A percentile compares a stretch with the other conserved stretches of the same genome.
Conservation (phyloP, 2,329 filamentous ascomycete genomes). For the Nigrospora osmanthi region DNA sequence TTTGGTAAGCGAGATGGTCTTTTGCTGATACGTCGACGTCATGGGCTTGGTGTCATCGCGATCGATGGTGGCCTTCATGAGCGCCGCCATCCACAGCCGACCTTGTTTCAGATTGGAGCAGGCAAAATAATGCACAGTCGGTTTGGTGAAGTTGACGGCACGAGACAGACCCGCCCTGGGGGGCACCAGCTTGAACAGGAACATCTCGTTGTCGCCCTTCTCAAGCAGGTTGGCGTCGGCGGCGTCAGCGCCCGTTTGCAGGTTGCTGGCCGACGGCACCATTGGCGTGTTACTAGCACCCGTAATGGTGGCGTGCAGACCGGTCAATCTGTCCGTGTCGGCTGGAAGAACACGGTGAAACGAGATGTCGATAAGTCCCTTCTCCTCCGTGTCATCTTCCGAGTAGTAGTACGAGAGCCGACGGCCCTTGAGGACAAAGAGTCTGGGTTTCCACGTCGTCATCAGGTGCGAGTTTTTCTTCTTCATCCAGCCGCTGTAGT, state of each 20-base stretch:
- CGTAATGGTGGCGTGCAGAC: constrained; percentile 85
- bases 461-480: constrained; percentile 95
- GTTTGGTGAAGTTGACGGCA: constrained; percentile 95
- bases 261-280: constrained; percentile 36
- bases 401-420: constrained; percentile 94
- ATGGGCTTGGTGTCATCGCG: constrained; percentile 74
- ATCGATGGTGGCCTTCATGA: constrained; percentile 99
- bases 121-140: constrained; percentile 95
- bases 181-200: constrained; percentile 97
- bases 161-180: constrained; percentile 80
- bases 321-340: constrained; percentile 83
- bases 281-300: constrained; percentile 69
- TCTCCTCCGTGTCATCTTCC: constrained; percentile 85
- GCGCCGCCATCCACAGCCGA: constrained; percentile 92
- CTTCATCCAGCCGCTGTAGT: constrained; percentile 99
- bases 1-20: constrained; percentile 88
- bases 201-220: constrained; percentile 63
- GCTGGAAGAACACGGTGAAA: constrained; percentile 95
- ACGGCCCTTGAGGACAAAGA: constrained; percentile 91
- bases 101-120: constrained; percentile 85
- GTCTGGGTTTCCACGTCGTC: constrained; percentile 92
- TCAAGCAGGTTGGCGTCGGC: constrained; percentile 24
- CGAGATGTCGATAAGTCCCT: constrained; percentile 94
- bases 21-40: constrained; percentile 90
- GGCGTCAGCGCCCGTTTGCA: constrained; percentile 33